Evolutionary conservation across 306 rosid genomes (phyloP), one percentile per base, ranked within the genome.

Genomic region (Glycine latifolia): DNA sequence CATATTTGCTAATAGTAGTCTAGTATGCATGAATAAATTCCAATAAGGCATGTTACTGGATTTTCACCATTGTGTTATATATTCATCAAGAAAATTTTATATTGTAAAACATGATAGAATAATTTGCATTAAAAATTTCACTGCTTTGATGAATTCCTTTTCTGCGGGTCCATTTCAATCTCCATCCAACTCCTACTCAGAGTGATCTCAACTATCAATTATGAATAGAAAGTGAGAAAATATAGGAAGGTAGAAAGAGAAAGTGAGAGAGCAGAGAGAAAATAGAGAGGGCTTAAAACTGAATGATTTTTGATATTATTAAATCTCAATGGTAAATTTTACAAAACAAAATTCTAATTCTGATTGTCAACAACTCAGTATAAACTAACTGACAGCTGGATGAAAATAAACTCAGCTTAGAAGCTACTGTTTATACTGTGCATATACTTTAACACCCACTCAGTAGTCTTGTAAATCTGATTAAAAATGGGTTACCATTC

Each of bases 381-480:
- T 62, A 33, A 33, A 33, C 46, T 62, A 46, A 62, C 46, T 60
- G 66, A 26, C 66, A 20, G 66, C 39, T 17, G 37, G 6, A 60
- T 62, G 69, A 35, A 62, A 62, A 12, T 62, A 35, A 62, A 62
- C 9, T 33, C 44, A 31, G 46, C 68, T 33, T 33, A 62, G 68
- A 62, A 62, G 8, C 10, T 62, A 33, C 46, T 33, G 46, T 13
- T 11, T 12, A 7, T 33, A 35, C 17, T 33, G 17, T 62, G 69
- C 16, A 35, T 62, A 62, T 5, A 62, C 69, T 11, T 71, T 26
- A 67, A 58, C 56, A 58, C 33, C 67, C 44, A 48, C 48, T 55
- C 55, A 13, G 55, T 50, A 60, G 56, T 67, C 63, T 68, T 86
- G 68, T 12, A 75, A 78, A 54, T 47, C 20, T 81, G 86, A 74